Evolutionary conservation across 129 eudicot species (phyloP).

Genomic region (Arctium minus): DNA sequence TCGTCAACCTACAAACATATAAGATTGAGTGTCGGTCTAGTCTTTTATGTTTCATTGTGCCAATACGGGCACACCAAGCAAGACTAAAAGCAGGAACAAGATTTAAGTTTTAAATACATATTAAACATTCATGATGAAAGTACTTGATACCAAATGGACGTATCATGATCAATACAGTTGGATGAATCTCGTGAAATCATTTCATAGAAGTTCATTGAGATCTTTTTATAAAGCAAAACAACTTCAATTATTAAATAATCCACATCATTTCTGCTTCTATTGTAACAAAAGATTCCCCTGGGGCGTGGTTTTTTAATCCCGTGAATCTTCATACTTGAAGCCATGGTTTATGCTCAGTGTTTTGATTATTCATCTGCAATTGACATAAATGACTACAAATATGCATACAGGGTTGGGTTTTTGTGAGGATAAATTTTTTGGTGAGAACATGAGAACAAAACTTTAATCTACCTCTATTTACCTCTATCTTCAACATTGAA

Average conservation of each 20-base stretch:
- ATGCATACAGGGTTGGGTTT: not conserved
- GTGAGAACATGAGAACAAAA: not conserved
- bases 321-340: not conserved
- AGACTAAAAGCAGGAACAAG: too few relatives aligned
- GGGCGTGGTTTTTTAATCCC: not conserved
- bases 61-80: too few relatives aligned
- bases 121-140: not conserved
- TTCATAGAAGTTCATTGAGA: too few relatives aligned
- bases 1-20: not conserved
- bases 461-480: not conserved
- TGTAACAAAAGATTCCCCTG: not conserved
- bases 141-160: not conserved
- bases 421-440: not conserved
- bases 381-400: not conserved
- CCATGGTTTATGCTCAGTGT: slow-evolving; percentile 1
- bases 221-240: too few relatives aligned
- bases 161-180: not conserved
- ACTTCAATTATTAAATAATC: too few relatives aligned
- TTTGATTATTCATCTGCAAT: not conserved
- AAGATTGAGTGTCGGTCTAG: not conserved
- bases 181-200: too few relatives aligned
- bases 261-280: too few relatives aligned
- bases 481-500: not conserved
- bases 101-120: not conserved
- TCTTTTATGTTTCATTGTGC: not conserved